phyloP scores from a whole-genome alignment of 179 eudicot species.

The Heliamphora pulchella region DNA sequence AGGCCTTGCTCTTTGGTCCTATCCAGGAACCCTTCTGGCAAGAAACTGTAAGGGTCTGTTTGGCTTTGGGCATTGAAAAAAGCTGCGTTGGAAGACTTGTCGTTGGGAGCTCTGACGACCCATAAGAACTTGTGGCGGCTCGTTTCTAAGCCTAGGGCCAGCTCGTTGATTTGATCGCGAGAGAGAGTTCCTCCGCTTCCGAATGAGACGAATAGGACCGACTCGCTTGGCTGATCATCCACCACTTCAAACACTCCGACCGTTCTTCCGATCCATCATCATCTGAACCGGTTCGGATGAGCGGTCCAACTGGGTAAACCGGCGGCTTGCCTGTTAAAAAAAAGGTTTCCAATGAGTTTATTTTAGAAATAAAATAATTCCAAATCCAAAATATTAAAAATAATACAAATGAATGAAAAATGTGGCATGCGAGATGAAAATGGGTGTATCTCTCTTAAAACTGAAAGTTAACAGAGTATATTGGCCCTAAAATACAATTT shows the following conservation, averaged over 20 bases:
- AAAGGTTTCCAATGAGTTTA: no score
- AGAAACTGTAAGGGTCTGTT: background rate
- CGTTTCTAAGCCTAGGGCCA: conserved; percentile 12
- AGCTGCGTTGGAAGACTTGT: background rate
- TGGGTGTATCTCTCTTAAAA: no score
- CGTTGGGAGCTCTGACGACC: conserved; percentile 19
- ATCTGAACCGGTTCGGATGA: background rate
- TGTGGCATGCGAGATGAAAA: no score
- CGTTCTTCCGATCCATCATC: background rate
- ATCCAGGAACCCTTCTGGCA: conserved; percentile 25
- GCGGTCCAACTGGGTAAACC: conserved; percentile 18
- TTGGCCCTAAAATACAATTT: no score
- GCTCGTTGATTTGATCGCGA: background rate
- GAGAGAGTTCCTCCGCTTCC: conserved; percentile 18
- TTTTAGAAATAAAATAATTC: no score
- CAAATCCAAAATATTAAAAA: no score
- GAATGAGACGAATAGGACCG: conserved; percentile 8
- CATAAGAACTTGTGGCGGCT: conserved; percentile 16
- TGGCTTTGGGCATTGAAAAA: background rate
- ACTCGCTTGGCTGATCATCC: conserved; percentile 15
- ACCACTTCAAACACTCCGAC: conserved; percentile 7
- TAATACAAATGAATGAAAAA: no score
- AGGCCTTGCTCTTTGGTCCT: conserved; percentile 18
- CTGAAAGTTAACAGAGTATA: no score
- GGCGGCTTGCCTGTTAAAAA: no score